Conservation (phyloP, 2,329 filamentous ascomycete genomes). For the Fusarium chaquense region DNA sequence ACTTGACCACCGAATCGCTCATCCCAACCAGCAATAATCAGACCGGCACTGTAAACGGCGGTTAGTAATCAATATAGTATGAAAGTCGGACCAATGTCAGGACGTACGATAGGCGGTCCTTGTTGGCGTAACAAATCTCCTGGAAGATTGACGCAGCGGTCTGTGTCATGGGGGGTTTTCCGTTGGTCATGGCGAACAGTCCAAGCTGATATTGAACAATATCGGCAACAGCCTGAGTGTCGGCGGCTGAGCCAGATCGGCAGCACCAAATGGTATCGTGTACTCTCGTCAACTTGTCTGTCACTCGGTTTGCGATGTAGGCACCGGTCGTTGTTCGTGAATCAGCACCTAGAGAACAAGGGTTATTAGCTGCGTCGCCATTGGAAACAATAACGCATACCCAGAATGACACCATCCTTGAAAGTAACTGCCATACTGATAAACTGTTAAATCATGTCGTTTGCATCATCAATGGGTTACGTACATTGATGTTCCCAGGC, state of each 20-base stretch:
- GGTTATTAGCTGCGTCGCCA: constrained; percentile 26
- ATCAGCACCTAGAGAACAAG: constrained; percentile 75
- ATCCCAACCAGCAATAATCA: constrained; percentile 99
- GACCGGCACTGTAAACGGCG: constrained; percentile 75
- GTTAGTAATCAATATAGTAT: constrained; percentile 27
- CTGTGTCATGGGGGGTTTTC: constrained; percentile 91
- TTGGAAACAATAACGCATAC: constrained; percentile 55
- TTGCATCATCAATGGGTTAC: constrained; percentile 51
- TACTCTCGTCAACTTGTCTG: constrained; percentile 98
- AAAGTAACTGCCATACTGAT: constrained; percentile 97
- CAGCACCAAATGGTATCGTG: constrained; percentile 99
- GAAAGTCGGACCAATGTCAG: background rate
- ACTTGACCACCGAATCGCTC: constrained; percentile 95
- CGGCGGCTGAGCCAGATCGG: constrained; percentile 94
- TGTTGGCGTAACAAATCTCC: constrained; percentile 98
- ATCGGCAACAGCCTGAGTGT: constrained; percentile 97
- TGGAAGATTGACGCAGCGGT: constrained; percentile 97
- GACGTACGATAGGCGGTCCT: constrained; percentile 86
- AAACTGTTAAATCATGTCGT: constrained; percentile 45
- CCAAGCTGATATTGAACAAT: constrained; percentile 97
- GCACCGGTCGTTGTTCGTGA: constrained; percentile 96
- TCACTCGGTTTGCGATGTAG: constrained; percentile 99
- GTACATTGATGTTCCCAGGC: constrained; percentile 97
- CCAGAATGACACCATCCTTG: constrained; percentile 96
- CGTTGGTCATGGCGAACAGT: constrained; percentile 90